Conservation (phyloP, 169 alveolate genomes). For the Cryptosporidium canis region DNA sequence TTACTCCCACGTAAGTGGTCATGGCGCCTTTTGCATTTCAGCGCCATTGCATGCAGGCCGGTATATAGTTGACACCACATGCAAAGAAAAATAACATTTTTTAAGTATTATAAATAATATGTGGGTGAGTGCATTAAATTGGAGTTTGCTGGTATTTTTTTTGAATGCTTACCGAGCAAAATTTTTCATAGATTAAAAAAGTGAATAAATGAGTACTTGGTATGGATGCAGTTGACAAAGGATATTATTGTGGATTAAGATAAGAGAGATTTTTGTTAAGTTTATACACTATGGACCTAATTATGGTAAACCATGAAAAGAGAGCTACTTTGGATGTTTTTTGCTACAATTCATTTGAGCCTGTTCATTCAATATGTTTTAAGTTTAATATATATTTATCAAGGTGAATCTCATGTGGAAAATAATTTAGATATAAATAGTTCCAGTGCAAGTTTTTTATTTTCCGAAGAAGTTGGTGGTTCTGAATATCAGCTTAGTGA, state of each 20-base stretch:
- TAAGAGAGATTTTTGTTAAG: background rate
- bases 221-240: background rate
- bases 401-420: background rate
- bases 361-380: background rate
- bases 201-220: background rate
- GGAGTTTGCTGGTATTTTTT: background rate
- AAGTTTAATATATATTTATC: background rate
- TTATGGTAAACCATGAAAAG: background rate
- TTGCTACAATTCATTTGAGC: background rate
- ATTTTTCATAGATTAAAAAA: background rate
- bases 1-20: slow-evolving; percentile 57
- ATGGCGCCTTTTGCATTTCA: slow-evolving; percentile 48
- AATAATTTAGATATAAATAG: background rate
- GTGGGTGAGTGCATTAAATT: background rate
- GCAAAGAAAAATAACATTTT: slow-evolving; percentile 32
- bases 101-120: background rate
- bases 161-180: background rate
- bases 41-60: slow-evolving; percentile 71
- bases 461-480: too few species aligned
- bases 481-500: background rate
- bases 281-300: background rate
- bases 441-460: too few species aligned
- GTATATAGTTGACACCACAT: slow-evolving; percentile 55
- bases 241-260: background rate
- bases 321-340: background rate